Evolutionary conservation across 1,139 yeast genomes (phyloP), one percentile per base, ranked within the genome.

Genomic region (Candida neerlandica): DNA sequence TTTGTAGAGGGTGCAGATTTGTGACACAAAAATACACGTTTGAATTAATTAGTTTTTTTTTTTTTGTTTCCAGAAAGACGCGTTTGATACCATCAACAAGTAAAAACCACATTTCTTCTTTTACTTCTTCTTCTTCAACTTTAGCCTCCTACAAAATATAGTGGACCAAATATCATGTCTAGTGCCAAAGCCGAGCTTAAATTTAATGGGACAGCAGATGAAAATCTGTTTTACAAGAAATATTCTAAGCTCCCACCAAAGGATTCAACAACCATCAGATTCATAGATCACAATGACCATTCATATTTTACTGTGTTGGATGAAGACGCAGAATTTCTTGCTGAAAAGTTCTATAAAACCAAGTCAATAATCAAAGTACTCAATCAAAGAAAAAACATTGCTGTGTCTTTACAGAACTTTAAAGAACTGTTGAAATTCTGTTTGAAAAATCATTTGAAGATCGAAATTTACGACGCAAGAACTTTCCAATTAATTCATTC

Each of bases 261-360:
- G 57, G 77, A 78, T 15, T 62, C 69, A 1, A 67, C 75, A 41
- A 77, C 86, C 0, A 65, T 91, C 29, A 74, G 96, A 34, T 71
- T 89, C 30, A 85, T 88, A 44, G 96, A 90, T 55, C 80, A 76
- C 61, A 72, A 71, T 58, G 82, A 84, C 52, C 85, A 85, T 47
- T 96, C 89, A 54, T 89, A 87, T 64, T 91, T 85, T 65, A 83
- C 89, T 0, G 86, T 83, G 1, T 75, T 90, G 33, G 89, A 86
- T 38, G 75, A 73, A n/a, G 97, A 92, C 64, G 97, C 98, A 3
- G 78, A 79, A 44, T 76, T 83, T 52, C 88, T 90, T 41, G 97
- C 97, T 3, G 95, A 91, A 54, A 74, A 78, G 49, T 84, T 94
- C 30, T 94, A 89, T 69, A 87, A 86, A 58, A 89, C 98, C 0